Percentiles rank a stretch among this genome's conserved stretches.
These are phyloP conservation scores for Euphorbia lathyris DNA, from an alignment of 345 rosid genomes.

Conservation along the genomic window DNA sequence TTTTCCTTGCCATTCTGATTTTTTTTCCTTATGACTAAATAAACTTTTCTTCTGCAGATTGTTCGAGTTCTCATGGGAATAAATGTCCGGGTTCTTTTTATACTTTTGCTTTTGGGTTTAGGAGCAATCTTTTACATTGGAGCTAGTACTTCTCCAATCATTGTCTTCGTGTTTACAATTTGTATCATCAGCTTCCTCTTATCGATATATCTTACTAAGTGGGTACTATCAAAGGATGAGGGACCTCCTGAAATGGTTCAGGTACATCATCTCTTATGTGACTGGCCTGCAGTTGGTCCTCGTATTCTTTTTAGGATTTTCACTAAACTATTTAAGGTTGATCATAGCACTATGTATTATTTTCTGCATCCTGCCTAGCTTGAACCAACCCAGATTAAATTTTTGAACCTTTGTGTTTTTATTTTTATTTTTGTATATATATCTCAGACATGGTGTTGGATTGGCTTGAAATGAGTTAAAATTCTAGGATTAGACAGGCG, in stretches of 20 bases:
- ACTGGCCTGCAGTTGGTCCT: background rate
- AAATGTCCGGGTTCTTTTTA: slow-evolving; percentile 70
- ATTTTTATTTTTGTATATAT: background rate
- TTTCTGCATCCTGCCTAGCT: background rate
- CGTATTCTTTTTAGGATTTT: background rate
- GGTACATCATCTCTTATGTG: slow-evolving; percentile 42
- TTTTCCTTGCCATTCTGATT: background rate
- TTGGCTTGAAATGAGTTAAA: background rate
- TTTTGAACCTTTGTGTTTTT: background rate
- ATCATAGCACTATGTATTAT: background rate
- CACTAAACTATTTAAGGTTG: background rate
- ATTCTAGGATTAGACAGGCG: background rate
- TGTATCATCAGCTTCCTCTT: slow-evolving; percentile 82
- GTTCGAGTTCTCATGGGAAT: slow-evolving; percentile 74
- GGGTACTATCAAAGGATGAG: slow-evolving; percentile 98
- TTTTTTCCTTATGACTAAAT: background rate
- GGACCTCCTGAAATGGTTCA: slow-evolving; percentile 97
- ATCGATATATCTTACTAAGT: slow-evolving; percentile 73
- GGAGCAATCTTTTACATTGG: slow-evolving; percentile 82
- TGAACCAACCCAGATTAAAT: background rate
- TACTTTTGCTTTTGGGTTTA: slow-evolving; percentile 63
- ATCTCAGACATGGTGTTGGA: background rate
- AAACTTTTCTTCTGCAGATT: slow-evolving; percentile 47
- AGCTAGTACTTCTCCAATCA: slow-evolving; percentile 85
- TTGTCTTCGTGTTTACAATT: slow-evolving; percentile 82